A percentile compares a stretch with the other conserved stretches of the same genome.
phyloP scores from a whole-genome alignment of 2,329 filamentous ascomycete species.

The Colletotrichum liaoningense region DNA sequence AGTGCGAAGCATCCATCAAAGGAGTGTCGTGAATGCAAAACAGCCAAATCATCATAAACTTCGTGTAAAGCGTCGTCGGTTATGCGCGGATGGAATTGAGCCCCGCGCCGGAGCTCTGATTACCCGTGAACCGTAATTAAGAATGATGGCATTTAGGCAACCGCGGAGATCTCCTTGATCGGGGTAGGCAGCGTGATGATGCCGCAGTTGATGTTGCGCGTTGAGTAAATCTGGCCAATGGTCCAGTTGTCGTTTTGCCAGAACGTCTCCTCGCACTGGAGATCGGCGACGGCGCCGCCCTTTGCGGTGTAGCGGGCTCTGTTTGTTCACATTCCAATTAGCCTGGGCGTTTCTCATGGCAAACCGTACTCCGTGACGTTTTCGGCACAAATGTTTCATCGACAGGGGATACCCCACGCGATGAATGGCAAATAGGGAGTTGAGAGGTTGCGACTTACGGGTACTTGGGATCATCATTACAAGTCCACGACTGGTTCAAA shows the following conservation, averaged over 20 bases:
- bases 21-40: background rate
- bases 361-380: background rate
- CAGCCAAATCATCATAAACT: background rate
- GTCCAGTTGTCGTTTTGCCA: conserved; percentile 47
- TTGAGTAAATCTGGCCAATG: conserved; percentile 46
- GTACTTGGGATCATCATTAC: conserved; percentile 50
- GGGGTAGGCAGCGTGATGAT: conserved; percentile 40
- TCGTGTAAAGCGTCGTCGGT: background rate
- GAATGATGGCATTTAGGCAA: conserved; percentile 36
- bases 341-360: background rate
- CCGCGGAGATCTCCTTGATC: conserved; percentile 42
- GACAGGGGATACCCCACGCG: too few relatives aligned
- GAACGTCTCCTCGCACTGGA: conserved; percentile 42
- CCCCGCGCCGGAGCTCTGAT: too few relatives aligned
- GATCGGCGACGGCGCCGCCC: conserved; percentile 42
- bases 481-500: conserved; percentile 63
- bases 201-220: conserved; percentile 42
- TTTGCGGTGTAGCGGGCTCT: conserved; percentile 44
- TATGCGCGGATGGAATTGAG: background rate
- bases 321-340: background rate
- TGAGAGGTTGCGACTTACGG: conserved; percentile 22
- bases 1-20: background rate
- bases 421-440: background rate
- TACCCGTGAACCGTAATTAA: background rate
- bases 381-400: too few relatives aligned